phyloP scores from a whole-genome alignment of 2,329 filamentous ascomycete species.

The Paracoccidioides lutzii region DNA sequence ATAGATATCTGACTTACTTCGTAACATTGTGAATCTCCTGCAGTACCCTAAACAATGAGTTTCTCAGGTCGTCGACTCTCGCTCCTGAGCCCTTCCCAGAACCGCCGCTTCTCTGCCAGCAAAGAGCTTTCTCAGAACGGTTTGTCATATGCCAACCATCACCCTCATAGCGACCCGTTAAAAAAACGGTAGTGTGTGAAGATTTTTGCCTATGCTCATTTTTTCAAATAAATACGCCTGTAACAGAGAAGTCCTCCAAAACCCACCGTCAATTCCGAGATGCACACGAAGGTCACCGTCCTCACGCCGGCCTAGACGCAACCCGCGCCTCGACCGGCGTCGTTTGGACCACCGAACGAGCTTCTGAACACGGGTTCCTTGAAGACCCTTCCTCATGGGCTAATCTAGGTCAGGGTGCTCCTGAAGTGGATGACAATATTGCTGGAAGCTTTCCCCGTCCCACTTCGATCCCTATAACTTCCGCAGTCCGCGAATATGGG shows the following conservation, averaged over 20 bases:
- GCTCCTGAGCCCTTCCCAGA: constrained; percentile 27
- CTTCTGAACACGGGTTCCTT: constrained; percentile 74
- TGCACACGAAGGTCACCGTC: constrained; percentile 80
- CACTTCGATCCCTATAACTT: constrained; percentile 60
- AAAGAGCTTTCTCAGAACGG: constrained; percentile 27
- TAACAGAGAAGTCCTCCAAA: constrained; percentile 62
- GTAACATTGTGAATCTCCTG: not conserved
- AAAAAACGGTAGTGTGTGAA: no score
- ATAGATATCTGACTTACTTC: not conserved
- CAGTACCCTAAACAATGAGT: constrained; percentile 23
- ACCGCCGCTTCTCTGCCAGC: constrained; percentile 28
- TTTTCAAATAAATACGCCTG: not conserved
- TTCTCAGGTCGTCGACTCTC: constrained; percentile 36
- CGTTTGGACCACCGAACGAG: constrained; percentile 62
- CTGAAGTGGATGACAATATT: constrained; percentile 88
- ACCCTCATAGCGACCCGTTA: not conserved
- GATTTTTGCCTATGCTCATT: not conserved
- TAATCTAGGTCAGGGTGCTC: constrained; percentile 86
- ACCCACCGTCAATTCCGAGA: constrained; percentile 81
- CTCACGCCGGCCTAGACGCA: constrained; percentile 81
- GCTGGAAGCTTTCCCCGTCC: constrained; percentile 78
- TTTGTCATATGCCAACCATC: constrained; percentile 9
- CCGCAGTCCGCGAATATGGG: constrained; percentile 75
- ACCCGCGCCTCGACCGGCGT: constrained; percentile 83
- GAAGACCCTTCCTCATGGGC: constrained; percentile 78